phyloP scores from a whole-genome alignment of 805 yeast species.

The Candida cerambycidarum region DNA sequence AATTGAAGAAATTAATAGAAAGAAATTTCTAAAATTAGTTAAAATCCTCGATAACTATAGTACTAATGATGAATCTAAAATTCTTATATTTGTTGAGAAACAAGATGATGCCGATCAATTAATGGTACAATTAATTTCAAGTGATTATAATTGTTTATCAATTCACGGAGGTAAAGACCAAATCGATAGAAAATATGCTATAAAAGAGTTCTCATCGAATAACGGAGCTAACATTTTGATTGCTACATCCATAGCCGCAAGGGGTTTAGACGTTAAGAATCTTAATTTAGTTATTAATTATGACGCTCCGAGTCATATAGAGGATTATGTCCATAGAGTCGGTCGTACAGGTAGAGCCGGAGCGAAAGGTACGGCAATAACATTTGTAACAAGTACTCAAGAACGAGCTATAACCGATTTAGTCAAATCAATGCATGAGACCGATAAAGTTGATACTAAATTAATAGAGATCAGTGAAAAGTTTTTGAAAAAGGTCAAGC shows the following conservation, averaged over 20 bases:
- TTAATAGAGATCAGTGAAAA: conserved; percentile 49
- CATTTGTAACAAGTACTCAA: conserved; percentile 65
- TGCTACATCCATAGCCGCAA: conserved; percentile 92
- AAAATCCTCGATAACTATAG: conserved; percentile 52
- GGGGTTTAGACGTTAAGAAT: conserved; percentile 92
- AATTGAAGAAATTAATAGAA: conserved; percentile 37
- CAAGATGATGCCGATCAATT: conserved; percentile 84
- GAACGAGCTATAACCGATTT: conserved; percentile 67
- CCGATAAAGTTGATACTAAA: conserved; percentile 48
- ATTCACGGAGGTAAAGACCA: conserved; percentile 95
- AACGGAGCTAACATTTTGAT: conserved; percentile 66
- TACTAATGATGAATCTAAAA: conserved; percentile 41
- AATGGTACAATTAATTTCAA: conserved; percentile 48
- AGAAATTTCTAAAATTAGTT: conserved; percentile 56
- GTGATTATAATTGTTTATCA: conserved; percentile 60
- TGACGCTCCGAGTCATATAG: conserved; percentile 81
- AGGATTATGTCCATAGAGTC: conserved; percentile 93
- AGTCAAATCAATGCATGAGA: conserved; percentile 60
- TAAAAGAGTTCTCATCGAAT: conserved; percentile 57
- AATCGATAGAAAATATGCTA: conserved; percentile 71
- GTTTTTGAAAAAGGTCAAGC: conserved; percentile 60
- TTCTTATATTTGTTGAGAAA: conserved; percentile 81
- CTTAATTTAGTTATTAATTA: conserved; percentile 73
- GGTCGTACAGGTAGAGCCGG: conserved; percentile 97
- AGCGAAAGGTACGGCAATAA: conserved; percentile 55